These are phyloP conservation scores for Colletotrichum siamense DNA, from an alignment of 2,329 filamentous ascomycete species.

Conservation along the genomic window DNA sequence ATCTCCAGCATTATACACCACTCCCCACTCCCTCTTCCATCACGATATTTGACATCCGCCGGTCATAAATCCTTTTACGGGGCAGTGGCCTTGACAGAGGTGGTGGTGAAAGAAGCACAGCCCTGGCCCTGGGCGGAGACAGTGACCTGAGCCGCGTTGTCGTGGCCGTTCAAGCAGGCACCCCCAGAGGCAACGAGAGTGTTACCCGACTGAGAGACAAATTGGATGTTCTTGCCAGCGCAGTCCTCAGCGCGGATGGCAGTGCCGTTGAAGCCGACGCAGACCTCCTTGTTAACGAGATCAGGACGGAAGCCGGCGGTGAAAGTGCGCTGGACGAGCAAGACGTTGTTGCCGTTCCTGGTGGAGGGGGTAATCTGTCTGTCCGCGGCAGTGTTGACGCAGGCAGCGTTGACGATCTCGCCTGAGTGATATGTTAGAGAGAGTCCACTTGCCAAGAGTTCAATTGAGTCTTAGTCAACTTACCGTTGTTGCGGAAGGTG, in stretches of 20 bases:
- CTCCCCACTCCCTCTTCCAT: not conserved
- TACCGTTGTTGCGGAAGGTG: slow-evolving; percentile 48
- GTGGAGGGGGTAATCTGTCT: slow-evolving; percentile 44
- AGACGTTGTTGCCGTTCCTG: slow-evolving; percentile 32
- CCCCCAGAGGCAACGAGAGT: slow-evolving; percentile 32
- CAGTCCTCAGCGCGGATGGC: slow-evolving; percentile 42
- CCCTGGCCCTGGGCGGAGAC: slow-evolving; percentile 29
- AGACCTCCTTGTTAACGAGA: slow-evolving; percentile 40
- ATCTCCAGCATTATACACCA: not conserved
- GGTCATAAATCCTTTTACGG: not conserved
- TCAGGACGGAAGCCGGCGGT: slow-evolving; percentile 41
- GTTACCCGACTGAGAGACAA: slow-evolving; percentile 32
- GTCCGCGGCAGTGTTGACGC: slow-evolving; percentile 39
- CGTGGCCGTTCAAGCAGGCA: slow-evolving; percentile 40
- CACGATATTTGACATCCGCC: not conserved
- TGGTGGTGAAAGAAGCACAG: slow-evolving; percentile 36
- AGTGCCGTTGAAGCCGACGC: slow-evolving; percentile 45
- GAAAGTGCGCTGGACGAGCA: slow-evolving; percentile 43
- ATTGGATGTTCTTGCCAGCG: slow-evolving; percentile 24
- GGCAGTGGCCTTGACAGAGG: slow-evolving; percentile 26
- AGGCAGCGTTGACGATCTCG: slow-evolving; percentile 47
- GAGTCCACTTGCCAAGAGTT: not conserved
- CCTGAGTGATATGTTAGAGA: slow-evolving; percentile 27
- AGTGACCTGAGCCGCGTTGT: slow-evolving; percentile 34
- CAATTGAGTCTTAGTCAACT: not conserved